These are phyloP conservation scores for Porpolomopsis calyptriformis DNA, from an alignment of 768 basidiomycete species.

Conservation along the genomic window DNA sequence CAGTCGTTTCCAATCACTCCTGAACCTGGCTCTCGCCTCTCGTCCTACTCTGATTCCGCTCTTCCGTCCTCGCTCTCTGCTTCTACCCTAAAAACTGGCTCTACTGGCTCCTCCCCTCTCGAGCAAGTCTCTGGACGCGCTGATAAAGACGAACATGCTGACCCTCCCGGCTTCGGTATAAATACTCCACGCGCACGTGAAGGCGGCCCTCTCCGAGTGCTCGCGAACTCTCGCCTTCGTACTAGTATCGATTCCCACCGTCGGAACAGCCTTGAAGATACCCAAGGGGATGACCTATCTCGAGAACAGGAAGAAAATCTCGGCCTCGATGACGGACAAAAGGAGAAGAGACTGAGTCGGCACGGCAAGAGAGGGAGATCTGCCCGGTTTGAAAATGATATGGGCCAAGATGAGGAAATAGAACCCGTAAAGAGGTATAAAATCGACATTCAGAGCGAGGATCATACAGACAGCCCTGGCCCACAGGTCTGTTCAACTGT, in stretches of 20 bases:
- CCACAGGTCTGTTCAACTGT: neutral
- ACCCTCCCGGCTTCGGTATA: neutral
- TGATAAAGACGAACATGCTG: neutral
- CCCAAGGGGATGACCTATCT: neutral
- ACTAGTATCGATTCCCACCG: neutral
- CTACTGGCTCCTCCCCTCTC: neutral
- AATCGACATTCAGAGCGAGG: conserved; percentile 2
- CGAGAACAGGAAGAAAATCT: neutral
- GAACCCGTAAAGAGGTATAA: conserved; percentile 14
- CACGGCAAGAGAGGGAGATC: conserved; percentile 9
- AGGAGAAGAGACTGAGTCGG: neutral
- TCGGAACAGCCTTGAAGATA: neutral
- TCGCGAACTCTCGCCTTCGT: neutral
- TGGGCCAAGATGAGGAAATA: conserved; percentile 4
- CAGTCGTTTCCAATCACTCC: neutral
- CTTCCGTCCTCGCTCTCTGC: neutral
- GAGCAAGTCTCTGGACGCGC: neutral
- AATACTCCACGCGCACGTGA: neutral
- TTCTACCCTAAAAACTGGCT: no score
- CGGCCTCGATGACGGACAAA: neutral
- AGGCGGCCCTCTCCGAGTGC: neutral
- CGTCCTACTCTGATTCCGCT: neutral
- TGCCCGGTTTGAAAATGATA: conserved; percentile 9
- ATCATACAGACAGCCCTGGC: neutral
- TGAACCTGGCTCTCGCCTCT: neutral